phyloP scores from a whole-genome alignment of 805 yeast species.

The Spathaspora passalidarum region DNA sequence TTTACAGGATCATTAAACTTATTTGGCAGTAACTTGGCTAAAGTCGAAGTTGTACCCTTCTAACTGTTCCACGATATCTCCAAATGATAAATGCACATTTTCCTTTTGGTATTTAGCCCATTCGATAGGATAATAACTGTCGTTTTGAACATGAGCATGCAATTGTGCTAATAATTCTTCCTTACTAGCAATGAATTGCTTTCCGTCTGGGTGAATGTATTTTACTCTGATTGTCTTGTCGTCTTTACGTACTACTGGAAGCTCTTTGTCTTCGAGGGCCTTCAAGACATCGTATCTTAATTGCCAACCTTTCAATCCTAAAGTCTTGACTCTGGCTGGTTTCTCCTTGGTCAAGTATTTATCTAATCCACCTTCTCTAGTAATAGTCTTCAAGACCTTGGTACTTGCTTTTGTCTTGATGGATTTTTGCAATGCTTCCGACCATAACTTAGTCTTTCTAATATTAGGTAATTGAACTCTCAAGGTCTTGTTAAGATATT shows the following conservation, averaged over 20 bases:
- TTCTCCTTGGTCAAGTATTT: slow-evolving; percentile 83
- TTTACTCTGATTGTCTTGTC: slow-evolving; percentile 35
- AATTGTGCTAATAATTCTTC: slow-evolving; percentile 56
- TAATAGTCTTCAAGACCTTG: slow-evolving; percentile 79
- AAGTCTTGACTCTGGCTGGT: slow-evolving; percentile 84
- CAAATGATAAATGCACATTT: slow-evolving; percentile 43
- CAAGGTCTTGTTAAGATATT: slow-evolving; percentile 68
- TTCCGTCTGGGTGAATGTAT: slow-evolving; percentile 45
- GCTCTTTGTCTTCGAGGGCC: slow-evolving; percentile 36
- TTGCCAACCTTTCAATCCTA: slow-evolving; percentile 92
- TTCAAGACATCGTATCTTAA: slow-evolving; percentile 71
- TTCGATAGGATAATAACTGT: slow-evolving; percentile 40
- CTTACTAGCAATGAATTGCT: slow-evolving; percentile 58
- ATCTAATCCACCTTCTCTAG: slow-evolving; percentile 94
- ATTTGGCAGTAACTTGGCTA: slow-evolving; percentile 19
- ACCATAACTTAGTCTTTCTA: slow-evolving; percentile 73
- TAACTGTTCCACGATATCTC: slow-evolving; percentile 49
- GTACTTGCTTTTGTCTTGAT: slow-evolving; percentile 67
- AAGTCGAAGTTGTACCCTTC: slow-evolving; percentile 43
- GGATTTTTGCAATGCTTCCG: slow-evolving; percentile 64
- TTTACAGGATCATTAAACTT: slow-evolving; percentile 2
- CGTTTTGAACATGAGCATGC: slow-evolving; percentile 47
- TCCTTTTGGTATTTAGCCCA: slow-evolving; percentile 46
- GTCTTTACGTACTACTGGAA: slow-evolving; percentile 29
- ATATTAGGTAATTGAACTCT: slow-evolving; percentile 82